Conservation (phyloP, 129 eudicot species). For the Cynara cardunculus region DNA sequence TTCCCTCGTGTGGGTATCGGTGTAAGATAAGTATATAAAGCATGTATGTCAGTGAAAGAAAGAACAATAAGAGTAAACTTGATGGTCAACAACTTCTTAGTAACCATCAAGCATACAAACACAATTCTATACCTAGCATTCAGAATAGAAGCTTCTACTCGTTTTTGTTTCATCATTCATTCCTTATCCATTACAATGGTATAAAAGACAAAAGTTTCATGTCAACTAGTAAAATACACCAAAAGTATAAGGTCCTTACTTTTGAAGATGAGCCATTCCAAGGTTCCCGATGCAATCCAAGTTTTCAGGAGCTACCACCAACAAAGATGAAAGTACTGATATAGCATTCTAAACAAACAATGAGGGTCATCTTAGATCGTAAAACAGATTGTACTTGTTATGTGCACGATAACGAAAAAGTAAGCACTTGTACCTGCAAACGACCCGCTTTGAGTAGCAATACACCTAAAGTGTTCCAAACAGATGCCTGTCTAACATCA, state of each 20-base stretch:
- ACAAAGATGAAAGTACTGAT: slow-evolving; percentile 77
- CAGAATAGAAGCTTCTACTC: background rate
- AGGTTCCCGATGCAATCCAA: slow-evolving; percentile 96
- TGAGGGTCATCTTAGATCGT: slow-evolving; percentile 21
- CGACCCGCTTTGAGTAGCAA: slow-evolving; percentile 82
- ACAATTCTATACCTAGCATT: background rate
- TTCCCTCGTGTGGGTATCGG: background rate
- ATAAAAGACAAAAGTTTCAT: background rate
- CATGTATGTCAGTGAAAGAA: background rate
- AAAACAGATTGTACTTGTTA: background rate
- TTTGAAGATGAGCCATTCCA: slow-evolving; percentile 93
- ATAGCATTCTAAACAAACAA: slow-evolving; percentile 69
- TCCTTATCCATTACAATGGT: background rate
- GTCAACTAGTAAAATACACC: background rate
- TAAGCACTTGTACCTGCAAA: slow-evolving; percentile 50
- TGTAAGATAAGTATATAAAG: background rate
- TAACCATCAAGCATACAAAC: background rate
- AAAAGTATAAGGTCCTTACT: slow-evolving; percentile 38
- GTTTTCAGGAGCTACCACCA: slow-evolving; percentile 70
- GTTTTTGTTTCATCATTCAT: background rate
- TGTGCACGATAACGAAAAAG: background rate
- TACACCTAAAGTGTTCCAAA: slow-evolving; percentile 93
- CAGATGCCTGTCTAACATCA: slow-evolving; percentile 87
- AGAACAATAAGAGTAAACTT: background rate
- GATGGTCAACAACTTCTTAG: background rate